These are phyloP conservation scores for Candida germanica DNA, from an alignment of 805 yeast species.

Conservation along the genomic window DNA sequence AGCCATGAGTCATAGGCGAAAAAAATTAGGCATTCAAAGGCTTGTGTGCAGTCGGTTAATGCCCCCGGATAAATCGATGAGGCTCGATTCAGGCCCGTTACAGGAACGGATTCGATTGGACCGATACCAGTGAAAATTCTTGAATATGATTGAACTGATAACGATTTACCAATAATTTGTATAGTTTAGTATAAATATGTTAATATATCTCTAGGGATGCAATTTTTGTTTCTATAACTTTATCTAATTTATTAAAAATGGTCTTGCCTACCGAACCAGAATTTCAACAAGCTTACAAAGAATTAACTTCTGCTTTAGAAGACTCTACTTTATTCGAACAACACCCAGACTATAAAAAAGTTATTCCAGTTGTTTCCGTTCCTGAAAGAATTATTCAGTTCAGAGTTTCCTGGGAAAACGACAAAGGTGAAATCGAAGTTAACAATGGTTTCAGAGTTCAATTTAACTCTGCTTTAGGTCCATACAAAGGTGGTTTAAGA, in stretches of 20 bases:
- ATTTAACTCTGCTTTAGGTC: slow-evolving; percentile 97
- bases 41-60: too few relatives aligned
- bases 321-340: slow-evolving; percentile 87
- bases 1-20: too few relatives aligned
- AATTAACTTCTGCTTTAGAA: slow-evolving; percentile 81
- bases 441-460: slow-evolving; percentile 98
- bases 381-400: slow-evolving; percentile 97
- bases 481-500: slow-evolving; percentile 98
- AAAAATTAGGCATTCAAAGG: too few relatives aligned
- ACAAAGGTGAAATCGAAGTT: slow-evolving; percentile 84
- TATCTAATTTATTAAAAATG: slow-evolving; percentile 38
- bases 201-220: not conserved
- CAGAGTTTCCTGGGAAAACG: slow-evolving; percentile 98
- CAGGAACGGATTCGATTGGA: slow-evolving; percentile 11
- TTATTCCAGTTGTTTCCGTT: slow-evolving; percentile 83
- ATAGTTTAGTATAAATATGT: not conserved
- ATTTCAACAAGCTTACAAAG: slow-evolving; percentile 98
- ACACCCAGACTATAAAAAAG: slow-evolving; percentile 87
- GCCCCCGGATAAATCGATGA: too few relatives aligned
- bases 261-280: slow-evolving; percentile 93
- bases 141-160: not conserved
- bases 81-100: slow-evolving; percentile 5
- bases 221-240: slow-evolving; percentile 1
- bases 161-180: not conserved
- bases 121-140: slow-evolving; percentile 3